These are phyloP conservation scores for Phytophthora foliorum DNA, from an alignment of 352 stramenopile species.

Conservation along the genomic window DNA sequence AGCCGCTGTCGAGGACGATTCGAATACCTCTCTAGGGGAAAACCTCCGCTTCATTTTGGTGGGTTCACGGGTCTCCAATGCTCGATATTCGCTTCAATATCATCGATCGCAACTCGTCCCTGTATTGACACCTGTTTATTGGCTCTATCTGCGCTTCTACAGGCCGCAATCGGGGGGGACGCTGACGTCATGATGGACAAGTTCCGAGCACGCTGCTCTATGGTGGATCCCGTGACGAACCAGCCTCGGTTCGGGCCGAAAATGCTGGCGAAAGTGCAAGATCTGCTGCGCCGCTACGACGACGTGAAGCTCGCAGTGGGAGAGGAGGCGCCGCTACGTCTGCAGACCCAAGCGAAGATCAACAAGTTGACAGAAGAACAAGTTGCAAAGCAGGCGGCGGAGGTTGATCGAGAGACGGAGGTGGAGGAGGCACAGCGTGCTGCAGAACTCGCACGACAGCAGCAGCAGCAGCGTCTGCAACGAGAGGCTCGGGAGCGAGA, in stretches of 20 bases:
- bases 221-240: conserved; percentile 80
- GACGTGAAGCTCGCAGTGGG: conserved; percentile 43
- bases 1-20: background rate
- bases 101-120: background rate
- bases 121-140: conserved; percentile 6
- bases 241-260: conserved; percentile 80
- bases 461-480: conserved; percentile 34
- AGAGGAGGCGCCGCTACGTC: conserved; percentile 35
- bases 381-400: conserved; percentile 9
- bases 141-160: conserved; percentile 12
- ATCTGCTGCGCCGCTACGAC: conserved; percentile 65
- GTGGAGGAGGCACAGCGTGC: conserved; percentile 24
- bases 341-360: conserved; percentile 31
- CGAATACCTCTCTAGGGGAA: conserved; percentile 16
- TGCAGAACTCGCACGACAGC: conserved; percentile 19
- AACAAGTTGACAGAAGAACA: conserved; percentile 24
- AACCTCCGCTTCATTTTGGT: conserved; percentile 47
- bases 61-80: background rate
- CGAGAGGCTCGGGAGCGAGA: conserved; percentile 24
- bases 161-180: conserved; percentile 44
- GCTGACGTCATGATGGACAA: conserved; percentile 53
- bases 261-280: conserved; percentile 73
- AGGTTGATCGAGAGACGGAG: conserved; percentile 18
- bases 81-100: conserved; percentile 13
- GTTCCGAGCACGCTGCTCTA: conserved; percentile 56